phyloP scores from a whole-genome alignment of 768 basidiomycete genomes.

The Boletus huronensis region DNA sequence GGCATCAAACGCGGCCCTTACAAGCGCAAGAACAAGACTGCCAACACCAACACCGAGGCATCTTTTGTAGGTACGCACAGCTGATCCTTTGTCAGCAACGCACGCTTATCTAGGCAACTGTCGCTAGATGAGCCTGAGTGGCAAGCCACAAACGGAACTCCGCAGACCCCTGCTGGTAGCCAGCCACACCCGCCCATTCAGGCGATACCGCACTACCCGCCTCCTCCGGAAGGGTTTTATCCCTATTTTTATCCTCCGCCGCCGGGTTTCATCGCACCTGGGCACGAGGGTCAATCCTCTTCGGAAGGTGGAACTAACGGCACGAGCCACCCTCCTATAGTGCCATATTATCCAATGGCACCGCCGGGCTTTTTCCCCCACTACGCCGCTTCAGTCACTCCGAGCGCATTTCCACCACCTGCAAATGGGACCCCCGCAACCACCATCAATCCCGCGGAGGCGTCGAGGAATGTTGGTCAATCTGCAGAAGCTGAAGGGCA shows the following conservation, averaged over 20 bases:
- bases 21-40: slow-evolving; percentile 46
- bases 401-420: slow-evolving; percentile 33
- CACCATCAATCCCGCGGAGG: slow-evolving; percentile 27
- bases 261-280: slow-evolving; percentile 38
- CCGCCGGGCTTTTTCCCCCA: slow-evolving; percentile 41
- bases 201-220: slow-evolving; percentile 29
- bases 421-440: slow-evolving; percentile 23
- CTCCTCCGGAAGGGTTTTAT: slow-evolving; percentile 42
- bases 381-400: slow-evolving; percentile 25
- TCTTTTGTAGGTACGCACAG: slow-evolving; percentile 21
- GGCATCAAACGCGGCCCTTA: slow-evolving; percentile 57
- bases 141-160: slow-evolving; percentile 25
- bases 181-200: slow-evolving; percentile 28
- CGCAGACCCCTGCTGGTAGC: slow-evolving; percentile 9
- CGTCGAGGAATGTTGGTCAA: slow-evolving; percentile 23
- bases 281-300: slow-evolving; percentile 35
- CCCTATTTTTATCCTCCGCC: slow-evolving; percentile 42
- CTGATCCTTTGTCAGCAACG: slow-evolving; percentile 2
- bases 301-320: slow-evolving; percentile 33
- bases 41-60: slow-evolving; percentile 17
- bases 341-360: slow-evolving; percentile 37
- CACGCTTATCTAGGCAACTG: slow-evolving; percentile 13
- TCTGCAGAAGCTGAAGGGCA: slow-evolving; percentile 17
- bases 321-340: slow-evolving; percentile 28
- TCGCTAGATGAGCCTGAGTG: slow-evolving; percentile 32